Evolutionary conservation across 1,284 basidiomycete species (phyloP), one percentile per base, ranked within the genome.

Genomic region (Naganishia albida): DNA sequence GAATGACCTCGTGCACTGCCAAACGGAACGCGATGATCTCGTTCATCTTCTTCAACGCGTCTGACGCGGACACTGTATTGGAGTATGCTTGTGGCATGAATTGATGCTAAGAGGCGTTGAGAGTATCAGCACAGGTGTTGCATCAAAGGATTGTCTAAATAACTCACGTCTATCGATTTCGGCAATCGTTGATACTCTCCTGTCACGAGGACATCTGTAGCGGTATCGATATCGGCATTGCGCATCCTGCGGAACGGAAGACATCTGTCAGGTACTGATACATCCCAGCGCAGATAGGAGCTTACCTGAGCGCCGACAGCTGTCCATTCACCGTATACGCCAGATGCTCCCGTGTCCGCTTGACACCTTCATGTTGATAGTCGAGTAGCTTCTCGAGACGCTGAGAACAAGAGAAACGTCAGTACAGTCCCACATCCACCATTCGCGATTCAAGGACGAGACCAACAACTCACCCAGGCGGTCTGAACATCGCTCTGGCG

Each of bases 111-210:
- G 34, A 18, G 49, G 57, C 43, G 57, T 46, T 60, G 20, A 38
- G 38, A 10, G 42, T 3, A 30, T 48, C 23, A 13, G 15, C 6
- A 48, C 46, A 3, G 23, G 20, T 44, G 39, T 10, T 44, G 20
- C 20, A 18, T 18, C 28, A 23, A 34, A 34, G 2, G 43, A 4
- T 20, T n/a, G n/a, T 23, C 15, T 2, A n/a, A 12, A 15, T 0
- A 7, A 44, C 63, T 44, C 34, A 57, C 63, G 30, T 65, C 55
- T 38, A 65, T 28, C 44, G 53, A 53, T 28, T 26, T 51, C 6
- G 64, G 64, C 28, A 48, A 20, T n/a, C 56, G 49, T 48, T 55
- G 53, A 30, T 54, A 60, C 13, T 65, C 57, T 53, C 64, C 64
- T 3, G 53, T 62, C 10, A 62, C 50, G 12, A 60, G 56, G 16